Conservation (phyloP, 139 green algal species). For the Chlorella sorokiniana region DNA sequence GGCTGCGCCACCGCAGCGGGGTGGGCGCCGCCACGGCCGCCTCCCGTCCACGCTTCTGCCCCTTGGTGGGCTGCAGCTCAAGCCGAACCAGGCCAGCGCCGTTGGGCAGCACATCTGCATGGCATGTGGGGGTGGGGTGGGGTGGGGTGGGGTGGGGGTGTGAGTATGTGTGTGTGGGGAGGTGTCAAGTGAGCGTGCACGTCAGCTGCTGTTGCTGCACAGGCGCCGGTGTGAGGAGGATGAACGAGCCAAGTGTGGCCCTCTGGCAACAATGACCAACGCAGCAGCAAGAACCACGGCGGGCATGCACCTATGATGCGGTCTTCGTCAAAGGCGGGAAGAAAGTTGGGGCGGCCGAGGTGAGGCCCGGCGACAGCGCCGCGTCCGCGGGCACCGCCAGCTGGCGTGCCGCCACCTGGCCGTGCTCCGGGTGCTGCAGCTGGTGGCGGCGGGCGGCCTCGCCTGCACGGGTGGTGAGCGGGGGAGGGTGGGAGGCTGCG, state of each 20-base stretch:
- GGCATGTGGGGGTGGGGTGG: neutral
- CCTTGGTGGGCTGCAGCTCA: neutral
- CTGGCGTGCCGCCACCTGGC: neutral
- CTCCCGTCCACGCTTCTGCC: constrained; percentile 15
- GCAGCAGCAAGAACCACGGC: neutral
- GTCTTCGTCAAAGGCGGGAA: constrained; percentile 27
- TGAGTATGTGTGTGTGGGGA: neutral
- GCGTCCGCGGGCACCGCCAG: neutral
- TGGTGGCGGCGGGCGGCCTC: constrained; percentile 24
- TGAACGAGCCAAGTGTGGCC: neutral
- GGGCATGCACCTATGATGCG: constrained; percentile 20
- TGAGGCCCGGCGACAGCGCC: neutral
- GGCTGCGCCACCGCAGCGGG: neutral
- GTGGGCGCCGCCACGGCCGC: neutral
- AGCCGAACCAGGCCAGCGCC: neutral
- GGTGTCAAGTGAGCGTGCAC: neutral
- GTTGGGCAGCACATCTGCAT: constrained; percentile 20
- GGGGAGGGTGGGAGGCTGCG: neutral
- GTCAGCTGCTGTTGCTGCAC: neutral
- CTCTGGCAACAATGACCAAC: neutral
- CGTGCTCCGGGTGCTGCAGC: constrained; percentile 27
- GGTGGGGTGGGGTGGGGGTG: neutral
- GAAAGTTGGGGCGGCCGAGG: neutral
- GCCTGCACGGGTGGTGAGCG: neutral
- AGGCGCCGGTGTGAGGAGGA: neutral